phyloP scores from a whole-genome alignment of 768 basidiomycete genomes.

The Podaxis sp. region DNA sequence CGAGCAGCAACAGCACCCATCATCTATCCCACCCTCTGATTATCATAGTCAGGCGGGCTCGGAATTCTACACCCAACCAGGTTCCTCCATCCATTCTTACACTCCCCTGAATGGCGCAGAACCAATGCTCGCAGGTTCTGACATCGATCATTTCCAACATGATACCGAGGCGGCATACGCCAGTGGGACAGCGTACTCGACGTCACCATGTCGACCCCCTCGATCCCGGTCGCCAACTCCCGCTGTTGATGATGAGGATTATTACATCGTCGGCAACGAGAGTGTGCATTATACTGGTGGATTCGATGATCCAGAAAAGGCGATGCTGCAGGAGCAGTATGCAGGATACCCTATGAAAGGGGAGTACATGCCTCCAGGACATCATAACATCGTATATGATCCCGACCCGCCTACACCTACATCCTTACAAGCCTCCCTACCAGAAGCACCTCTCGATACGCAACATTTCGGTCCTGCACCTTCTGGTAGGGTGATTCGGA shows the following conservation, averaged over 20 bases:
- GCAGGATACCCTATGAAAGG: constrained; percentile 26
- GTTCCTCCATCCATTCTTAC: constrained; percentile 25
- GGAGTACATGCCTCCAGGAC: constrained; percentile 23
- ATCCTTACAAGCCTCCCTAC: constrained; percentile 37
- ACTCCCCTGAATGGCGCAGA: constrained; percentile 28
- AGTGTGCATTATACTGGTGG: constrained; percentile 54
- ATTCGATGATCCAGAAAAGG: constrained; percentile 43
- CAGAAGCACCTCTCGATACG: constrained; percentile 60
- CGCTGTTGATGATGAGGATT: constrained; percentile 71
- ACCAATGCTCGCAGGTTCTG: constrained; percentile 32
- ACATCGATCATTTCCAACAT: constrained; percentile 58
- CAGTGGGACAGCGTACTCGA: constrained; percentile 52
- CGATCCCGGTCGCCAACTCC: constrained; percentile 80
- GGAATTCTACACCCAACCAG: neutral
- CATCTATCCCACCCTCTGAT: constrained; percentile 20
- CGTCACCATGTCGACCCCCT: constrained; percentile 46
- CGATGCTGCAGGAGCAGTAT: constrained; percentile 24
- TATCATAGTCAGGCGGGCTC: constrained; percentile 2
- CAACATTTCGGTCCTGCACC: constrained; percentile 91
- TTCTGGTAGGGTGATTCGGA: constrained; percentile 69
- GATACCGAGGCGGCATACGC: constrained; percentile 66
- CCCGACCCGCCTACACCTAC: constrained; percentile 43
- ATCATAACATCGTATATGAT: constrained; percentile 37
- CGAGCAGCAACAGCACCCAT: constrained; percentile 26
- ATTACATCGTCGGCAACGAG: constrained; percentile 55